Base-by-base conservation (phyloP, 148 eudicot species). In the Diospyros lotus region DNA sequence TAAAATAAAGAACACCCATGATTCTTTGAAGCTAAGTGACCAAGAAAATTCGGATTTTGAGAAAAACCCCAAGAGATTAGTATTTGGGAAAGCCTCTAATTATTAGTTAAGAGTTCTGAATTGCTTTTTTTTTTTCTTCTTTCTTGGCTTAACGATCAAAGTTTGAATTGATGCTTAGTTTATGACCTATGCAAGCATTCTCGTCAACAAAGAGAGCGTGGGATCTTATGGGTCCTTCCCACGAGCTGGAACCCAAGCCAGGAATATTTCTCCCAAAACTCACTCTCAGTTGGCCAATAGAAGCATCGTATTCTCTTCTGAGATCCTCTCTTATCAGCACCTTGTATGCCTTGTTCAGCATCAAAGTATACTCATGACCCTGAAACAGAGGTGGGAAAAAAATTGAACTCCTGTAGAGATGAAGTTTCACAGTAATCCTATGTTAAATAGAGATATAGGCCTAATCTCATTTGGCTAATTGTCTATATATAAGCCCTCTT, bases 131-230 rank as follows among this genome's bases (percentile, higher is more conserved):
- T 50, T 68, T 46, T 48, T 28, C 28, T 28, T 28, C 28, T 28
- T 28, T 28, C 28, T 28, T 28, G 28, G 28, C 28, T 28, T 11
- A 58, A 4, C n/a, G 28, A 0, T 68, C 4, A 66, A 4, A 42
- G 45, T 12, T 58, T 61, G 39, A 38, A 50, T n/a, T 55, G 8
- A 60, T 45, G 62, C 42, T 5, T 72, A 44, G 66, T 15, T 8
- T 2, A 14, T 55, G 55, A 87, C 90, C 91, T 86, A 88, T 81
- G 82, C 91, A 88, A 51, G 84, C 81, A 82, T 83, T 84, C 65
- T 83, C 87, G 73, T 88, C 91, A 38, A 88, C 91, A 80, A 88
- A 88, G 15, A 88, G 81, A 76, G 91, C 87, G 55, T 84, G 79
- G 46, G 89, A 80, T 61, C 86, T 80, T 12, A 82, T 69, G 48